Base-by-base conservation (phyloP, 106 monocot genomes). In the Hemerocallis citrina region DNA sequence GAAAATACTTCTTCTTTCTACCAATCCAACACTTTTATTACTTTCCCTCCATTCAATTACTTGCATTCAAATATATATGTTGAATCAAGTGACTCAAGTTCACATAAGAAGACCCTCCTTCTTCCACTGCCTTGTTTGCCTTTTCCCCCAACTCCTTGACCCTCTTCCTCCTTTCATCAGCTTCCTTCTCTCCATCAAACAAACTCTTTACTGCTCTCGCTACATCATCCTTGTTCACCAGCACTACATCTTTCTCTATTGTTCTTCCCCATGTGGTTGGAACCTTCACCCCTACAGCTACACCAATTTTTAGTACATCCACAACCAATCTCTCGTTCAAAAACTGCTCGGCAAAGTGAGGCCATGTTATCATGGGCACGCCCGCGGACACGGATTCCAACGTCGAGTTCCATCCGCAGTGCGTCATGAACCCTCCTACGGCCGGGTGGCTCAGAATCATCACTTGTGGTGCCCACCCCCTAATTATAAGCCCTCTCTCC, bases 391-490 rank as follows among this genome's bases (percentile, higher is more conserved):
- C 6, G 20, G 12, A 22, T 15, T 54, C 54, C 24, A 54, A 4
- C 54, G 29, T 54, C 15, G 54, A 54, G 54, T 54, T 54, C 54
- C 54, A 54, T 15, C 54, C 54, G 29, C 54, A 54, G 54, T 54
- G 54, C 6, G 54, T 54, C 29, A 54, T 54, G 20, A 28, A 27
- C 24, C 28, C 54, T 54, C 54, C 54, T 4, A 54, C 29, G 0
- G 54, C 13, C 9, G 54, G 12, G 29, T 54, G 54, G 1, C 25
- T 27, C 15, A 54, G 11, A 54, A 54, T 54, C 24, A 29, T 30
- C 28, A 54, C 24, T 62, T 86, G 86, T 19, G 81, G 86, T 6
- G 82, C 82, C 82, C 87, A 88, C 5, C 87, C 87, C 15, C 39
- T 65, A 27, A 88, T 67, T 16, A 88, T 16, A 5, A 76, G 48